phyloP scores from a whole-genome alignment of 345 rosid species.

The Corymbia maculata region DNA sequence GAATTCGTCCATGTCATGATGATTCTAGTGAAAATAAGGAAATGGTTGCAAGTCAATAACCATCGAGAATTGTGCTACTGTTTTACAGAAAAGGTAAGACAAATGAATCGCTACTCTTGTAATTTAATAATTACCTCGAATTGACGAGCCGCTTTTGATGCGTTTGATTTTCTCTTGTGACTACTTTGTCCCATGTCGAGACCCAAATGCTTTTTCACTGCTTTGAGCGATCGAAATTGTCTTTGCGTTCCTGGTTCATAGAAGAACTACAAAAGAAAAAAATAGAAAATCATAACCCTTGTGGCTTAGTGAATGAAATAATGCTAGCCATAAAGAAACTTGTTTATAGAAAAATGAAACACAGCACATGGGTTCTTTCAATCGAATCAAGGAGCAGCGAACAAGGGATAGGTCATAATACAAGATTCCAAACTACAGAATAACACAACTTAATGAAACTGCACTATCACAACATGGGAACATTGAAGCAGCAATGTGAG shows the following conservation, averaged over 20 bases:
- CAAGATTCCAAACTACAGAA: neutral
- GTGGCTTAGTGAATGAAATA: neutral
- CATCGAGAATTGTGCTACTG: too few relatives aligned
- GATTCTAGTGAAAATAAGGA: too few relatives aligned
- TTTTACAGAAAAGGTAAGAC: too few relatives aligned
- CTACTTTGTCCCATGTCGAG: neutral
- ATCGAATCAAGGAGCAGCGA: neutral
- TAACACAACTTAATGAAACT: neutral
- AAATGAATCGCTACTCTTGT: neutral
- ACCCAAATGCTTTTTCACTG: neutral
- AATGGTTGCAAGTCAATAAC: too few relatives aligned
- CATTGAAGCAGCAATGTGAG: neutral
- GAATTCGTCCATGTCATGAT: too few relatives aligned
- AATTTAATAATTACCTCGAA: neutral
- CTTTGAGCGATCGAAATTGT: neutral
- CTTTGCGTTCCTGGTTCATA: neutral
- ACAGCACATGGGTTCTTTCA: neutral
- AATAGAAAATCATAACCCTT: neutral
- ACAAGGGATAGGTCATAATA: neutral
- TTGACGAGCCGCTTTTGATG: neutral
- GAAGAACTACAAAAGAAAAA: neutral
- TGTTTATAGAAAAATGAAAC: neutral
- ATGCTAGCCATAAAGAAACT: neutral
- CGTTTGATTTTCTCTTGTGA: neutral
- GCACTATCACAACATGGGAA: neutral